Base-by-base conservation (phyloP, 305 asterid species). In the Fraxinus sp. region DNA sequence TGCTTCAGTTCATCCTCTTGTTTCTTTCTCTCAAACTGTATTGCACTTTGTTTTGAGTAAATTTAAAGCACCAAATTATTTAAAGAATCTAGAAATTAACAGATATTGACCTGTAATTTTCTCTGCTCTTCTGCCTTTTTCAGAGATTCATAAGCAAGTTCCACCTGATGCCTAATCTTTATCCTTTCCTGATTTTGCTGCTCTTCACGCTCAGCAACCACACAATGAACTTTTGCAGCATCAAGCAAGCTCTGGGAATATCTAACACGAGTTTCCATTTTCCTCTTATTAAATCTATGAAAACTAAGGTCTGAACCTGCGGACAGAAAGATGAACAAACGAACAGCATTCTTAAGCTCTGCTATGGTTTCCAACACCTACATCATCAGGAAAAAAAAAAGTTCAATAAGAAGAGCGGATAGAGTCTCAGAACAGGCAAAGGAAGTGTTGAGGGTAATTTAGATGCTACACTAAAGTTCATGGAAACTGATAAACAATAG, bases 321-420 rank as follows among this genome's bases (percentile, higher is more conserved):
- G 81, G 99, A 93, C 36, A 95, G 88, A 87, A 95, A 72, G 91
- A 94, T 91, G 91, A 95, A 95, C 89, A 95, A 84, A 66, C 98
- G 97, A 84, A 95, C 97, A 81, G 98, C 99, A 83, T 95, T 95
- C 86, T 90, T 91, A 75, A 95, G 98, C 89, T 95, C 99, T n/a
- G 97, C 93, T 74, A 95, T 97, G 39, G 98, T 95, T 82, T 96
- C 87, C 77, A 97, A 92, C 79, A 94, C 92, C 99, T 95, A 74
- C 66, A 72, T 70, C 66, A 36, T 74, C 5, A 75, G 37, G 78
- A 33, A 35, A 39, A 32, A 32, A 10, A 30, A 30, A 30, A 30
- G 11, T 81, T 85, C 75, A 44, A 46, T 79, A 22, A 49, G 16
- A 1, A 14, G 62, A 13, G 20, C 16, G 7, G 7, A 49, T 18